Conservation (phyloP, 176 grass and related monocot genomes). For the Carex cristatella region DNA sequence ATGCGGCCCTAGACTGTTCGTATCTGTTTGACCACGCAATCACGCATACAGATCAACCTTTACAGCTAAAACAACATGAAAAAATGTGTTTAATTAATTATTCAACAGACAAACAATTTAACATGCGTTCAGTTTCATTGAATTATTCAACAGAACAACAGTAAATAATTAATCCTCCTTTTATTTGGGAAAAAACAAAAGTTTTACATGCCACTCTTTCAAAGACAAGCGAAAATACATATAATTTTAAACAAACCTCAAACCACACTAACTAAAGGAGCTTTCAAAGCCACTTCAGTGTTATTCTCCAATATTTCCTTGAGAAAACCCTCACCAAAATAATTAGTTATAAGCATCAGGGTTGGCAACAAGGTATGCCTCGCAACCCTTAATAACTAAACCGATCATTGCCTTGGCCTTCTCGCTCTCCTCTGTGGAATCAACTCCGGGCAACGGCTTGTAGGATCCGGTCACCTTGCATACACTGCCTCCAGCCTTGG, state of each 20-base stretch:
- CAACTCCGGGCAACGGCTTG: conserved; percentile 41
- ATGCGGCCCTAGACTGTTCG: too few species aligned
- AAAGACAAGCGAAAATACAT: neutral
- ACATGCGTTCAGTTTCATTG: neutral
- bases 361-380: conserved; percentile 58
- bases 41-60: too few species aligned
- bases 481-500: conserved; percentile 41
- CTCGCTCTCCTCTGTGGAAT: conserved; percentile 23
- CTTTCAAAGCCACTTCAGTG: neutral
- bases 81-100: neutral
- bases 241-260: neutral
- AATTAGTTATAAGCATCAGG: conserved; percentile 56
- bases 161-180: neutral
- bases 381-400: conserved; percentile 44
- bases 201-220: neutral
- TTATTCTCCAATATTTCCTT: neutral
- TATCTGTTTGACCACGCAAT: too few species aligned
- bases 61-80: too few species aligned
- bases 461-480: conserved; percentile 43
- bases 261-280: neutral
- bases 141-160: neutral
- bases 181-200: neutral
- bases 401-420: conserved; percentile 49
- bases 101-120: neutral
- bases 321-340: neutral